Evolutionary conservation across 1,284 basidiomycete genomes (phyloP).

Genomic region (Cystobasidium slooffiae): DNA sequence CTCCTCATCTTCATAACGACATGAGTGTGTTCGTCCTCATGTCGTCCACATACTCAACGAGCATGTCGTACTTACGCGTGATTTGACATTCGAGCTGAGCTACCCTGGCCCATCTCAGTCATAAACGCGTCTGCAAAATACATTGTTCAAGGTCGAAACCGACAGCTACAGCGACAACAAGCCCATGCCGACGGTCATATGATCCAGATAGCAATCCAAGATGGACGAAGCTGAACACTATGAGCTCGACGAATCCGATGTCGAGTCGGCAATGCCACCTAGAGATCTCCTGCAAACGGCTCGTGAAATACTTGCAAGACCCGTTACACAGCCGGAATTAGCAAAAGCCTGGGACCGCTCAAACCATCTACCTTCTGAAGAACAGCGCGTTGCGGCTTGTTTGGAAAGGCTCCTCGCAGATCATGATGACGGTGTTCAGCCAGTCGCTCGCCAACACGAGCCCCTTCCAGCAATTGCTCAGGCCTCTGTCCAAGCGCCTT

Average conservation of each 20-base stretch:
- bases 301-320: slow-evolving; percentile 21
- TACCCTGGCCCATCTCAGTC: too few species aligned
- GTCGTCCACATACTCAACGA: too few species aligned
- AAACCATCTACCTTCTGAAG: slow-evolving; percentile 1
- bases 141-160: not conserved
- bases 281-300: slow-evolving; percentile 25
- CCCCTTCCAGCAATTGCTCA: not conserved
- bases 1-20: too few species aligned
- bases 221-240: slow-evolving; percentile 18
- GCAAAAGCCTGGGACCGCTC: slow-evolving; percentile 25
- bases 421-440: not conserved
- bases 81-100: too few species aligned
- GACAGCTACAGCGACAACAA: not conserved
- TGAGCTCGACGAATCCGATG: slow-evolving; percentile 28
- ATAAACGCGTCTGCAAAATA: too few species aligned
- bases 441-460: not conserved
- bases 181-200: not conserved
- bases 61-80: too few species aligned
- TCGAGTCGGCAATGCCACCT: slow-evolving; percentile 15
- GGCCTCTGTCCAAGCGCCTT: slow-evolving; percentile 11
- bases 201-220: not conserved
- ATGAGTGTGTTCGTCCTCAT: too few species aligned
- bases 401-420: slow-evolving; percentile 7
- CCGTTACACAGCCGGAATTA: slow-evolving; percentile 28
- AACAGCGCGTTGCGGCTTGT: slow-evolving; percentile 20